Evolutionary conservation across 805 yeast species (phyloP).

Genomic region (Danielozyma ontarioensis): DNA sequence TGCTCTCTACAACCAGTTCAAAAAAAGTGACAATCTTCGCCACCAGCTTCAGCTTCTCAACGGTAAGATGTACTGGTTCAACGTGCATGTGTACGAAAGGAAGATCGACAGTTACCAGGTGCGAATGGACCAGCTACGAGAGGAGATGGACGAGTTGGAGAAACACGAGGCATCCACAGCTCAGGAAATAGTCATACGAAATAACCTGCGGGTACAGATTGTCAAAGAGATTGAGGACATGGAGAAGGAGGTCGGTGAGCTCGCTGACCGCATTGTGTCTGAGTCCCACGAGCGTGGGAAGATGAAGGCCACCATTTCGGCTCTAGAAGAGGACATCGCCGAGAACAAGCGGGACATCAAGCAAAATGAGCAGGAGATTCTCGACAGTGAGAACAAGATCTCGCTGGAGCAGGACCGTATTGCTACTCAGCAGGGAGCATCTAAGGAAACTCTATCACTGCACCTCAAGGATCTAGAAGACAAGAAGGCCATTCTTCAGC

Average conservation of each 20-base stretch:
- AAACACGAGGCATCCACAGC: conserved; percentile 1
- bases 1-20: conserved; percentile 27
- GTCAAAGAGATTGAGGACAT: neutral
- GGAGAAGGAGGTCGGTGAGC: neutral
- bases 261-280: neutral
- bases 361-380: neutral
- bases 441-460: neutral
- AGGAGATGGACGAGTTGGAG: conserved; percentile 10
- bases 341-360: neutral
- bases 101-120: conserved; percentile 13
- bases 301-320: neutral
- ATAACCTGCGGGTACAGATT: neutral
- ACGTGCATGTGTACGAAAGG: conserved; percentile 26
- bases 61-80: conserved; percentile 40
- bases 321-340: neutral
- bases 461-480: neutral
- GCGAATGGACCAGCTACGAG: conserved; percentile 7
- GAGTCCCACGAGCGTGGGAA: neutral
- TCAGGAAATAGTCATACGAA: neutral
- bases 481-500: neutral
- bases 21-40: conserved; percentile 29
- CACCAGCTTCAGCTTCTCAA: conserved; percentile 26
- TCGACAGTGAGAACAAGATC: neutral
- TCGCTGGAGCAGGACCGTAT: neutral
- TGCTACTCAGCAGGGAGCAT: neutral